phyloP scores from a whole-genome alignment of 208 protist genomes.

The Acanthamoeba royreba region DNA sequence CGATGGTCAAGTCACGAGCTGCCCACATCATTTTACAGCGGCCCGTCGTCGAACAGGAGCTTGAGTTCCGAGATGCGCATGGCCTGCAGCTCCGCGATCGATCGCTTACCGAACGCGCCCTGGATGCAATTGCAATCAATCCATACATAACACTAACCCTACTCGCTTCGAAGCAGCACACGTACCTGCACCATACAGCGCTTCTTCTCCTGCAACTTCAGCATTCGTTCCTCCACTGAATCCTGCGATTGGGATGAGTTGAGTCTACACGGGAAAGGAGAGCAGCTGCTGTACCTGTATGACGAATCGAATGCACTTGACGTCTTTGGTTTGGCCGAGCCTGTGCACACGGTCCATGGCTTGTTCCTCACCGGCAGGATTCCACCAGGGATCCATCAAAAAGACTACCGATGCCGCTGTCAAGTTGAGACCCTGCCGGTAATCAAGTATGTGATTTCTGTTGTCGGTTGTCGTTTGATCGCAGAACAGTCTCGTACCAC shows the following conservation, averaged over 20 bases:
- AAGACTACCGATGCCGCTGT: slow-evolving; percentile 58
- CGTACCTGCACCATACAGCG: neutral
- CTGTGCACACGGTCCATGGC: slow-evolving; percentile 76
- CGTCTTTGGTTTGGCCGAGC: slow-evolving; percentile 72
- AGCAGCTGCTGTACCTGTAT: slow-evolving; percentile 7
- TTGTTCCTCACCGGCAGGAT: slow-evolving; percentile 66
- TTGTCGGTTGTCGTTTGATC: neutral
- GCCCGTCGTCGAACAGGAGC: neutral
- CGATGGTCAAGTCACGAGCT: too few species aligned
- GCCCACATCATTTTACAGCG: too few species aligned
- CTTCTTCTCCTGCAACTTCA: neutral
- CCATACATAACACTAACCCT: neutral
- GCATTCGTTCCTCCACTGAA: neutral
- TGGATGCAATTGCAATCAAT: neutral
- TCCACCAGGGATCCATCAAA: slow-evolving; percentile 53
- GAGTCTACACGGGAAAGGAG: neutral
- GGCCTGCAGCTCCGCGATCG: neutral
- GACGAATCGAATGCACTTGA: slow-evolving; percentile 63
- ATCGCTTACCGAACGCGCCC: slow-evolving; percentile 3
- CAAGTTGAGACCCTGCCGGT: slow-evolving; percentile 65
- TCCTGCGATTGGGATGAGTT: neutral
- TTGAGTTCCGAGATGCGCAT: slow-evolving; percentile 26
- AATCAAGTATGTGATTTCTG: too few species aligned
- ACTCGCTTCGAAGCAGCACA: neutral
- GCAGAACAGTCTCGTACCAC: neutral